Evolutionary conservation across 2,329 filamentous ascomycete species (phyloP).

Genomic region (Arachnomyces sp.): DNA sequence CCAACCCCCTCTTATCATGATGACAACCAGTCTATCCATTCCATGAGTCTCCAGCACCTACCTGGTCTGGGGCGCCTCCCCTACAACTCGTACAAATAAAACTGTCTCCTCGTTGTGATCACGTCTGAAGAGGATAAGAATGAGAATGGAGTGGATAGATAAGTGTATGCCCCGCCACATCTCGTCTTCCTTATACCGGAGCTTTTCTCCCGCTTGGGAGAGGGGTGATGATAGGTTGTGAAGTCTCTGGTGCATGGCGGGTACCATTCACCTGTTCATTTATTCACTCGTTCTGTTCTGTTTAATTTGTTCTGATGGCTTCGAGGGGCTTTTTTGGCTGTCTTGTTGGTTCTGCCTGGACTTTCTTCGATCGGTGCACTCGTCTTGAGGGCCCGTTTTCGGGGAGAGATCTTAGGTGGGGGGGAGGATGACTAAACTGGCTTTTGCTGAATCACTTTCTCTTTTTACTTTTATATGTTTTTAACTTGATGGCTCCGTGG

Average conservation of each 20-base stretch:
- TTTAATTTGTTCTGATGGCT: too few species aligned
- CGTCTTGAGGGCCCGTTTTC: conserved; percentile 30
- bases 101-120: too few species aligned
- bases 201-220: conserved; percentile 18
- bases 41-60: conserved; percentile 40
- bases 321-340: conserved; percentile 12
- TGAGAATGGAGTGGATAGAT: too few species aligned
- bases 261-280: conserved; percentile 13
- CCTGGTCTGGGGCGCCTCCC: conserved; percentile 25
- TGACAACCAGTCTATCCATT: conserved; percentile 57
- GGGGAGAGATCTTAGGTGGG: conserved; percentile 24
- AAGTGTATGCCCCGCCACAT: conserved; percentile 16
- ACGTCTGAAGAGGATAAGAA: too few species aligned
- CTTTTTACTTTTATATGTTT: too few species aligned
- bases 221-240: conserved; percentile 38
- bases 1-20: conserved; percentile 34
- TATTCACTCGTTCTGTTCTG: too few species aligned
- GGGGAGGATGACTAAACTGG: conserved; percentile 37
- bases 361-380: conserved; percentile 20
- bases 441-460: conserved; percentile 29
- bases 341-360: conserved; percentile 31
- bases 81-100: conserved; percentile 23
- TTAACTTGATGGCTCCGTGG: too few species aligned
- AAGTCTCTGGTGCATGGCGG: conserved; percentile 22
- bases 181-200: conserved; percentile 39